Conservation (phyloP, 805 yeast genomes). For the Wickerhamiella australiensis region DNA sequence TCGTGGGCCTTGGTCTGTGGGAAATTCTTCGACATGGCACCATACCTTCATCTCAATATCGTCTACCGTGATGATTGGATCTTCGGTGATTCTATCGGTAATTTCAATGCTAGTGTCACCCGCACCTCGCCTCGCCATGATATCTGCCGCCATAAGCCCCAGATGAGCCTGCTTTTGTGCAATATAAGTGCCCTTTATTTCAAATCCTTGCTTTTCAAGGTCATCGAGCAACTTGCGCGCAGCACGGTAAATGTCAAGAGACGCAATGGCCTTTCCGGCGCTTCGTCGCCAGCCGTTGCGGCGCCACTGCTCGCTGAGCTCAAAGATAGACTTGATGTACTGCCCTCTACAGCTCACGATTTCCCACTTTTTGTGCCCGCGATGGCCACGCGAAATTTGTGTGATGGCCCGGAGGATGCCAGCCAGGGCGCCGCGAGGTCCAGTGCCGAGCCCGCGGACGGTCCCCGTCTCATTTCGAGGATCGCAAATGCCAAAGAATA, state of each 20-base stretch:
- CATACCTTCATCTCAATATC: conserved; percentile 3
- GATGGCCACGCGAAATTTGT: neutral
- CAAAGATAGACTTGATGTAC: conserved; percentile 12
- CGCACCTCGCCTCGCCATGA: conserved; percentile 14
- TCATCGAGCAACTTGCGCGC: conserved; percentile 13
- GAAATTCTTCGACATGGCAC: conserved; percentile 5
- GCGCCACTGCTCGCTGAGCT: conserved; percentile 6
- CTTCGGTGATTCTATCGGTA: neutral
- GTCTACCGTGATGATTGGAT: neutral
- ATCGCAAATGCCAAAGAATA: conserved; percentile 14
- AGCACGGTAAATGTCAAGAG: conserved; percentile 14
- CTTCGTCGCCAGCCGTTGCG: conserved; percentile 4
- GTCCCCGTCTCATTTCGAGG: conserved; percentile 16
- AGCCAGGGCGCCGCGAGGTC: conserved; percentile 14
- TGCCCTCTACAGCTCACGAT: conserved; percentile 14
- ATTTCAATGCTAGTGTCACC: conserved; percentile 13
- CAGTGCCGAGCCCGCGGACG: conserved; percentile 13
- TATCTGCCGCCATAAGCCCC: conserved; percentile 14
- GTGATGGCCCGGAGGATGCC: conserved; percentile 14
- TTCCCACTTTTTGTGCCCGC: conserved; percentile 14
- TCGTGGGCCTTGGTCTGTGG: conserved; percentile 8
- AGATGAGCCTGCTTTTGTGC: conserved; percentile 8
- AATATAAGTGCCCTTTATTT: conserved; percentile 10
- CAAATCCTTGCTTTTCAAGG: conserved; percentile 5
- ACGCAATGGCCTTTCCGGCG: conserved; percentile 9